A percentile compares a stretch with the other conserved stretches of the same genome.
Evolutionary conservation across 2,329 filamentous ascomycete genomes (phyloP).

Genomic region (Rugonectria rugulosa): DNA sequence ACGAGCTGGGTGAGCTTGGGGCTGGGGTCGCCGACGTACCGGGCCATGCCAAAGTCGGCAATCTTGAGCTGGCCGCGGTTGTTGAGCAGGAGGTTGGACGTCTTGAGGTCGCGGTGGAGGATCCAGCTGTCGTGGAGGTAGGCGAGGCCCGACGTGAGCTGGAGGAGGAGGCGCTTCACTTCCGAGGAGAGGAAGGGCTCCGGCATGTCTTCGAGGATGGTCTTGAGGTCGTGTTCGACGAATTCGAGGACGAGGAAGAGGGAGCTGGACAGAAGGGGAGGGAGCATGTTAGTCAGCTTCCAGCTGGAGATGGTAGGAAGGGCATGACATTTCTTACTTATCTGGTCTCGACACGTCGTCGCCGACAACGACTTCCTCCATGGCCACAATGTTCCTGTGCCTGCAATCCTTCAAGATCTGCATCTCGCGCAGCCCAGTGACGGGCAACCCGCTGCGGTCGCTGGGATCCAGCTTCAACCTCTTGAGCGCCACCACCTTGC

Average conservation of each 20-base stretch:
- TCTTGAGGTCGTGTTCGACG: conserved; percentile 95
- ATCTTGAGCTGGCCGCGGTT: conserved; percentile 95
- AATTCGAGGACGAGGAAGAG: conserved; percentile 98
- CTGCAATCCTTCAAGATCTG: conserved; percentile 83
- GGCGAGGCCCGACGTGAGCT: conserved; percentile 80
- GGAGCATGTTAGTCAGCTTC: conserved; percentile 10
- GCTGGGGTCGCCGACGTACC: conserved; percentile 82
- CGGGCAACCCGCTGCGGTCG: conserved; percentile 80
- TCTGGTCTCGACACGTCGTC: conserved; percentile 62
- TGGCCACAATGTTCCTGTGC: conserved; percentile 82
- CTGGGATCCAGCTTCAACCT: conserved; percentile 86
- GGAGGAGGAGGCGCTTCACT: conserved; percentile 86
- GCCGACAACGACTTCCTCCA: conserved; percentile 86
- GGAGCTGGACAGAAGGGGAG: conserved; percentile 52
- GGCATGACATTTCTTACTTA: conserved; percentile 57
- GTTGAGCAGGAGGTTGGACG: conserved; percentile 91
- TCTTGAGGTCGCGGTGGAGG: conserved; percentile 92
- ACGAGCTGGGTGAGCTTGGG: conserved; percentile 88
- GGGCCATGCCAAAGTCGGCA: conserved; percentile 97
- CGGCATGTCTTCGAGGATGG: conserved; percentile 90
- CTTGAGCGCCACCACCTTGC: conserved; percentile 89
- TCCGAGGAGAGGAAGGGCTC: conserved; percentile 94
- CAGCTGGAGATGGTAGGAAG: conserved; percentile 27
- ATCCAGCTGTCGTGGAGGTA: conserved; percentile 93
- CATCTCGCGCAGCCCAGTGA: conserved; percentile 93